These are phyloP conservation scores for Penicillium verhagenii DNA, from an alignment of 495 filamentous ascomycete genomes.

Conservation along the genomic window DNA sequence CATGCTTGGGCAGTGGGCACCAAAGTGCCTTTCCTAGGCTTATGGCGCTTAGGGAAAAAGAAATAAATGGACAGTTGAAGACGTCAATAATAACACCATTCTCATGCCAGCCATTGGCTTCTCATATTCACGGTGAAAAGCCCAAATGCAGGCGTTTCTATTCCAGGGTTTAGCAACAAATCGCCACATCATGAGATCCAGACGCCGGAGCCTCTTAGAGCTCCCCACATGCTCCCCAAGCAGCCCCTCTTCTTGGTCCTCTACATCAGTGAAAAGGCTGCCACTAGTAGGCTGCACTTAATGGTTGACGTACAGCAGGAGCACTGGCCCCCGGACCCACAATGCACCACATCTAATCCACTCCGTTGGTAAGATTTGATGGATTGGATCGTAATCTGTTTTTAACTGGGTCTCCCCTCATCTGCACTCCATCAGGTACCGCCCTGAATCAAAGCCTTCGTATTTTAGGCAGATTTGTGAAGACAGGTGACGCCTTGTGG, in stretches of 20 bases:
- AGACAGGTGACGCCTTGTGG: not conserved
- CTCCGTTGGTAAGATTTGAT: not conserved
- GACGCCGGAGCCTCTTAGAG: not conserved
- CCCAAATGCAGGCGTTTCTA: not conserved
- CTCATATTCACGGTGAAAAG: not conserved
- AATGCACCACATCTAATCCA: not conserved
- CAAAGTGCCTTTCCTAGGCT: not conserved
- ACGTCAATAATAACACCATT: not conserved
- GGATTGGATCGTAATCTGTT: not conserved
- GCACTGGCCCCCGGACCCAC: not conserved
- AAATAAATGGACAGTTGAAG: not conserved
- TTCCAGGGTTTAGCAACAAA: not conserved
- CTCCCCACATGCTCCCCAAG: conserved; percentile 2
- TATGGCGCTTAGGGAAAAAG: not conserved
- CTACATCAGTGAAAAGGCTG: not conserved
- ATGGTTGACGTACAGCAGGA: not conserved
- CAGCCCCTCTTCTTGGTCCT: not conserved
- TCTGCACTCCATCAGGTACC: not conserved
- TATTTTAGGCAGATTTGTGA: not conserved
- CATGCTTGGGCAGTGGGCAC: not conserved
- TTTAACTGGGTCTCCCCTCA: not conserved
- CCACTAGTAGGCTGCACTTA: not conserved
- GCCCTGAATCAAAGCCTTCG: not conserved
- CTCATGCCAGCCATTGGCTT: not conserved
- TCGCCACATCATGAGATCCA: not conserved